These are phyloP conservation scores for Blastobotrys proliferans DNA, from an alignment of 1,139 yeast species.

Conservation along the genomic window DNA sequence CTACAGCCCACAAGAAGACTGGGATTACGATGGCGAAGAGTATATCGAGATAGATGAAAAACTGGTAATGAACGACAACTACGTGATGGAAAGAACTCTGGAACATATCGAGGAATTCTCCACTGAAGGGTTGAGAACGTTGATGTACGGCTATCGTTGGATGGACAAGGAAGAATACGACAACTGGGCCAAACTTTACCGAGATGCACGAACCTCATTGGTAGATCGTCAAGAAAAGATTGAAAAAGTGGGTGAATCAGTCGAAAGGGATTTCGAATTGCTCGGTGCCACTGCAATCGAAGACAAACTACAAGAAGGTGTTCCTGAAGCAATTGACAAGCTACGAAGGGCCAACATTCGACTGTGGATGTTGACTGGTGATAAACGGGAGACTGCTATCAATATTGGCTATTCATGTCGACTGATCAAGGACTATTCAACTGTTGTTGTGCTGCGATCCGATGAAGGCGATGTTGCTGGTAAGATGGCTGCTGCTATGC, in stretches of 20 bases:
- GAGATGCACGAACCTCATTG: conserved; percentile 73
- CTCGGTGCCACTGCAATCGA: conserved; percentile 97
- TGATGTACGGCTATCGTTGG: conserved; percentile 78
- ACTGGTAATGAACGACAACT: conserved; percentile 68
- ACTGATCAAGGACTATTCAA: conserved; percentile 86
- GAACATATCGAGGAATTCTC: conserved; percentile 93
- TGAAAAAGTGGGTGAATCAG: conserved; percentile 64
- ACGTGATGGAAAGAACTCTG: conserved; percentile 73
- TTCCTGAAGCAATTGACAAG: conserved; percentile 88
- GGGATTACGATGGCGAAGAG: conserved; percentile 33
- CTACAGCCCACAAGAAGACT: conserved; percentile 18
- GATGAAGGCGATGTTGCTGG: conserved; percentile 47
- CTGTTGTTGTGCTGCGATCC: conserved; percentile 69
- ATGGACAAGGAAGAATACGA: conserved; percentile 55
- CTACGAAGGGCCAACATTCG: conserved; percentile 89
- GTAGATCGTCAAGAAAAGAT: conserved; percentile 61
- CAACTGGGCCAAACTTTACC: conserved; percentile 62
- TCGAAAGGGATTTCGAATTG: conserved; percentile 64
- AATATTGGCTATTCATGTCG: conserved; percentile 95
- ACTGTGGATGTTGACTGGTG: conserved; percentile 98
- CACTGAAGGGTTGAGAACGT: conserved; percentile 88
- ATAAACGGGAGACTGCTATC: conserved; percentile 94
- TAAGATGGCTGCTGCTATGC: conserved; percentile 54
- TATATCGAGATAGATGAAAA: conserved; percentile 51
- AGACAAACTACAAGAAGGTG: conserved; percentile 94